A percentile compares a stretch with the other conserved stretches of the same genome.
Evolutionary conservation across 306 rosid genomes (phyloP).

Genomic region (Astragalus membranaceus): DNA sequence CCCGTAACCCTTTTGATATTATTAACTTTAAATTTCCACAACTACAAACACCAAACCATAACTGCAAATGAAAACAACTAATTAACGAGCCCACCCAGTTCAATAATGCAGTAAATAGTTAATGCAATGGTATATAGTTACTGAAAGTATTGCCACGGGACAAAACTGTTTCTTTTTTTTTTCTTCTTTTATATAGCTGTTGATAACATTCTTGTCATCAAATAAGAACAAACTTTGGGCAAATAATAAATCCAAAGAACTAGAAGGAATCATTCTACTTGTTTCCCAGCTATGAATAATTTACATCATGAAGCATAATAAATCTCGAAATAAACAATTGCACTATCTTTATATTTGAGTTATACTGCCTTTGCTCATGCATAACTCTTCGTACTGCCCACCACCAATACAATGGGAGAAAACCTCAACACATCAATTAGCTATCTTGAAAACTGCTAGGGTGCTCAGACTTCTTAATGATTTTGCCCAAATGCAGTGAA

Average conservation of each 20-base stretch:
- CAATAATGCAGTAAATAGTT: not conserved
- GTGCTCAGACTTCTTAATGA: constrained; percentile 39
- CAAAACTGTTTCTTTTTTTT: constrained; percentile 24
- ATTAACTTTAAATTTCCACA: no score
- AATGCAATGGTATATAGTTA: not conserved
- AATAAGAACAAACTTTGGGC: constrained; percentile 14
- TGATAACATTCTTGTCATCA: constrained; percentile 32
- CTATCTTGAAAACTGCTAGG: constrained; percentile 35
- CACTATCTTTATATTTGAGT: constrained; percentile 34
- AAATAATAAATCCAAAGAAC: constrained; percentile 33
- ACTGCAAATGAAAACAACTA: not conserved
- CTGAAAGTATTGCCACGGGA: not conserved
- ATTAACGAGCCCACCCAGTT: not conserved
- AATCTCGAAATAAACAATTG: constrained; percentile 39
- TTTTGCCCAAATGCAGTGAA: constrained; percentile 32
- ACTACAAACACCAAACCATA: no score
- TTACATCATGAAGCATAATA: constrained; percentile 39
- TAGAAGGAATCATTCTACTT: constrained; percentile 32
- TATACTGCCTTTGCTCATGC: constrained; percentile 27
- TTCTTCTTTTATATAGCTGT: constrained; percentile 4
- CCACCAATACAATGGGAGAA: constrained; percentile 27
- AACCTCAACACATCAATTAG: constrained; percentile 29
- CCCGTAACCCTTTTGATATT: no score
- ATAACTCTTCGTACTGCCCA: constrained; percentile 32
- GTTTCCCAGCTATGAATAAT: constrained; percentile 42